These are phyloP conservation scores for Mucor indicus DNA, from an alignment of 371 early-diverging fungal species.

Conservation along the genomic window DNA sequence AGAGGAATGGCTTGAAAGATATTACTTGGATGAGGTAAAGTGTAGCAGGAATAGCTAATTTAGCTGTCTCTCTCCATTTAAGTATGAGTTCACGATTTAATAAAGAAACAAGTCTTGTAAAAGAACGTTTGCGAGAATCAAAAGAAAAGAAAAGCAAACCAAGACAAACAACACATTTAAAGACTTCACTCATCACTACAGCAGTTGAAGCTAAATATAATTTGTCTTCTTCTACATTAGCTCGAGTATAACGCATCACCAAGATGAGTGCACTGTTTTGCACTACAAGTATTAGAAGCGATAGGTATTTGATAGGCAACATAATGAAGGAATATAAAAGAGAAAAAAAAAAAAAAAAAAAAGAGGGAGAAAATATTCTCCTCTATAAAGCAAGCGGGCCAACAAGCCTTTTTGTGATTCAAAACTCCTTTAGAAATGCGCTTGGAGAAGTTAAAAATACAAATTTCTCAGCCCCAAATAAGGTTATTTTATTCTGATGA, in stretches of 20 bases:
- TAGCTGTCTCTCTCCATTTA: constrained; percentile 44
- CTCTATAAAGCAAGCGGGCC: too few relatives aligned
- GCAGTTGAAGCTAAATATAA: constrained; percentile 83
- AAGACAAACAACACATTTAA: constrained; percentile 73
- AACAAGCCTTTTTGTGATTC: too few relatives aligned
- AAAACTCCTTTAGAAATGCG: too few relatives aligned
- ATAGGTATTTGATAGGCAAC: constrained; percentile 75
- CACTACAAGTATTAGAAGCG: constrained; percentile 81
- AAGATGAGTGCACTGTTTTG: constrained; percentile 87
- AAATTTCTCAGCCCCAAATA: not conserved
- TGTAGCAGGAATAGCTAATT: constrained; percentile 80
- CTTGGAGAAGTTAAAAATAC: too few relatives aligned
- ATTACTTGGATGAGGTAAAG: constrained; percentile 85
- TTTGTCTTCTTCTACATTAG: constrained; percentile 39
- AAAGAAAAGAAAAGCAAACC: constrained; percentile 43
- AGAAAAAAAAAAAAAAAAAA: not conserved
- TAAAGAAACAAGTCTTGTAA: constrained; percentile 14
- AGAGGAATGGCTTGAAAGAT: not conserved
- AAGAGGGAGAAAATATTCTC: not conserved
- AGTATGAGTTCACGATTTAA: constrained; percentile 37
- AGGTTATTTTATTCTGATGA: not conserved
- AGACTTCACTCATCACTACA: constrained; percentile 83
- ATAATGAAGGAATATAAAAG: not conserved
- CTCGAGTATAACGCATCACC: constrained; percentile 80
- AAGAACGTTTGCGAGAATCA: constrained; percentile 23